Base-by-base conservation (phyloP, 208 protist species). In the Vickermania spadyakhi region DNA sequence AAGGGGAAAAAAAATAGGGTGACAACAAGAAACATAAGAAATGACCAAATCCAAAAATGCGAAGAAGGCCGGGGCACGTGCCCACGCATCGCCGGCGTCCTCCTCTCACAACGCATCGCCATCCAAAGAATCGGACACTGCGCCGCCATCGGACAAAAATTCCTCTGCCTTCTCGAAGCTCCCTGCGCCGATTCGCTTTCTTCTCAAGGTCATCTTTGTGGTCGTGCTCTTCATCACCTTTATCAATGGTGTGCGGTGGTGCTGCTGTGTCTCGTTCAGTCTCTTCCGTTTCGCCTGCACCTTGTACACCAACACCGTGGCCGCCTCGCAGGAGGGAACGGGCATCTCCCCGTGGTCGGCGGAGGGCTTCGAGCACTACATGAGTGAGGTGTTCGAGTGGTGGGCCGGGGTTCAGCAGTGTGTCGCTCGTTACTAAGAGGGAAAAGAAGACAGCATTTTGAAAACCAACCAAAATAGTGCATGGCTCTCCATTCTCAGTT, bases 231-330 rank as follows among this genome's bases (percentile, higher is more conserved):
- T 86, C 23, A 63, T 50, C 14, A 76, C 84, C 31, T 79, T 84
- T 58, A 71, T 85, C 18, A 62, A 51, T 23, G 80, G 78, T 0
- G 85, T 89, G 2, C 78, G 85, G 30, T 70, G 77, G 21, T 80
- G 66, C 13, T 92, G 85, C 62, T 92, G 85, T 49, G 54, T 73
- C 26, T 73, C 81, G 56, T 92, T 92, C 66, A 79, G 36, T 45
- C 36, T 45, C 18, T 45, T 45, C 18, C 11, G 18, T 7, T 45
- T 45, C 18, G 36, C 36, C 11, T 45, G 36, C 18, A 45, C 36
- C 11, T 18, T 45, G 36, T n/a, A 18, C 36, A 18, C 18, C 18
- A 45, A 45, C 11, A 45, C 36, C n/a, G n/a, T n/a, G n/a, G n/a
- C n/a, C n/a, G n/a, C n/a, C n/a, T n/a, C n/a, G n/a, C n/a, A n/a